Base-by-base conservation (phyloP, 2,329 filamentous ascomycete genomes). In the Ciborinia camelliae region DNA sequence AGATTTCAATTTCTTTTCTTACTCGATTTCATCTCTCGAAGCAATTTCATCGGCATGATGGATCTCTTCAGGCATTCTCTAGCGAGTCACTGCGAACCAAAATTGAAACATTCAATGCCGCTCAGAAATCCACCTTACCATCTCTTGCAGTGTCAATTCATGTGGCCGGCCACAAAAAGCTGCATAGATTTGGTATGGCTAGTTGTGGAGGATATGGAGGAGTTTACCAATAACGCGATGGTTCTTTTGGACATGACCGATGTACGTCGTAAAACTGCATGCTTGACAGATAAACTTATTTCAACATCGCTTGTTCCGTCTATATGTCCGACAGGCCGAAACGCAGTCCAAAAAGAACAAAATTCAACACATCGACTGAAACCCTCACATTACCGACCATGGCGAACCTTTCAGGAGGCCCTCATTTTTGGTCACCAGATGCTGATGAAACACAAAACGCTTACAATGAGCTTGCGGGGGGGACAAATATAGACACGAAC, bases 261-360 rank as follows among this genome's bases (percentile, higher is more conserved):
- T 58, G 55, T 58, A 58, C 41, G 55, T 58, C 55, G 47, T 58
- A 58, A 58, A 58, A 58, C 55, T 58, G 55, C 55, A 58, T 47
- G 37, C 30, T 47, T 58, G 28, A 58, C 55, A 28, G 41, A 58
- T 35, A 47, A 32, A 58, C n/a, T 20, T 41, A 35, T 35, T 58
- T 58, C 28, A 47, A 45, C 26, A 58, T 47, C 28, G 55, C 55
- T 47, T 58, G 55, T 30, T 26, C 41, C 30, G n/a, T 32, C 41
- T 47, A 9, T 45, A 26, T 7, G 26, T 20, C n/a, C 18, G 10
- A 47, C 15, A 35, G 28, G 5, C 14, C 30, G 20, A 47, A 28
- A 58, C 47, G 41, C n/a, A 47, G 55, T 47, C 41, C 41, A 23
- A 47, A 47, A 55, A 32, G 41, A 58, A 58, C 55, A 47, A 18